Conservation (phyloP, 108 stramenopile species). For the Conticribra weissflogii region DNA sequence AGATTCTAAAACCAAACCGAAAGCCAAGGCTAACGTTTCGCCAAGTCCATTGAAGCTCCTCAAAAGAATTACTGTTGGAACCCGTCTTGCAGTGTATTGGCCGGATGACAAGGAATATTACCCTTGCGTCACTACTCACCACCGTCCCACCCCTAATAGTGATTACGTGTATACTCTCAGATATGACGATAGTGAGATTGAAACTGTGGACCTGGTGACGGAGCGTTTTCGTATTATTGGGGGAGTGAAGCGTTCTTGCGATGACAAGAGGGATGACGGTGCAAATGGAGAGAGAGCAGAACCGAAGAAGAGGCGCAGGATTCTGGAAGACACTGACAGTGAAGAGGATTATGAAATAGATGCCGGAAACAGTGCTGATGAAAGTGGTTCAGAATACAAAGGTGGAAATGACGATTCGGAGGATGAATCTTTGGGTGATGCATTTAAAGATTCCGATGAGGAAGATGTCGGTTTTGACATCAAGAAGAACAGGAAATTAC, state of each 20-base stretch:
- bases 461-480: constrained; percentile 42
- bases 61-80: constrained; percentile 4
- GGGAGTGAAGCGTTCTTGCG: not conserved
- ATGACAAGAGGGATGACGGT: too few relatives aligned
- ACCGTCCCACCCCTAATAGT: not conserved
- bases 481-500: constrained; percentile 34
- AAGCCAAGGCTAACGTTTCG: not conserved
- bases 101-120: constrained; percentile 65
- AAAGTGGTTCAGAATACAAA: constrained; percentile 29
- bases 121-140: constrained; percentile 12
- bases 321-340: constrained; percentile 35
- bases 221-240: constrained; percentile 51
- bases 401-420: constrained; percentile 62
- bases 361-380: constrained; percentile 18
- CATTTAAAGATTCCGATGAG: constrained; percentile 36
- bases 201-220: constrained; percentile 60
- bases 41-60: constrained; percentile 22
- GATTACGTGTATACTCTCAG: constrained; percentile 16
- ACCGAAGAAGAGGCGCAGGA: constrained; percentile 10
- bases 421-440: constrained; percentile 48
- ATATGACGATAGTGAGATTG: constrained; percentile 78
- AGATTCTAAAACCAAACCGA: not conserved
- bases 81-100: constrained; percentile 49
- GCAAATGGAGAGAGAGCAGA: not conserved
- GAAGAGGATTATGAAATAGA: constrained; percentile 34